phyloP scores from a whole-genome alignment of 768 basidiomycete genomes.

The Lactarius hengduanensis region DNA sequence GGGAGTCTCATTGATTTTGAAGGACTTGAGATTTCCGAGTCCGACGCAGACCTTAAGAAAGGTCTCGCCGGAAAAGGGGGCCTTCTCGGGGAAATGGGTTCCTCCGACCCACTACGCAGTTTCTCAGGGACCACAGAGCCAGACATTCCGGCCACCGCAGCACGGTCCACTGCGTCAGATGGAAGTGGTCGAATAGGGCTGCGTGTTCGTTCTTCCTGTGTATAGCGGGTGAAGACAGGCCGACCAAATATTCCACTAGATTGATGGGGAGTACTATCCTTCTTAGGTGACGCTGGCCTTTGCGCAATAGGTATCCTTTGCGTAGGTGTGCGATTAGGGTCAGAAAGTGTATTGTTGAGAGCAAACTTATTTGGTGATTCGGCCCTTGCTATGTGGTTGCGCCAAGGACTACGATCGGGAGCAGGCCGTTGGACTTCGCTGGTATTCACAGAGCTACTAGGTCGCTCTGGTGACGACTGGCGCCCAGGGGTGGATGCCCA shows the following conservation, averaged over 20 bases:
- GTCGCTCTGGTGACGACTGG: conserved; percentile 11
- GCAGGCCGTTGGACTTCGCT: conserved; percentile 25
- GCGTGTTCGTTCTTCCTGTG: conserved; percentile 10
- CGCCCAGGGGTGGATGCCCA: conserved; percentile 20
- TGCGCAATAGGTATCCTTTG: conserved; percentile 27
- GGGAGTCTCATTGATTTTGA: conserved; percentile 6
- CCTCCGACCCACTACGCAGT: conserved; percentile 28
- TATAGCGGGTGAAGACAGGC: conserved; percentile 26
- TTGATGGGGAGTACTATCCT: conserved; percentile 4
- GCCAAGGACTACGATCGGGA: conserved; percentile 26
- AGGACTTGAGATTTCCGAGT: conserved; percentile 27
- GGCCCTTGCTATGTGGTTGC: conserved; percentile 15
- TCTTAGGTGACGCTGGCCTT: conserved; percentile 18
- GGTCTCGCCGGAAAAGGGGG: conserved; percentile 1
- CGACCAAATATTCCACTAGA: conserved; percentile 21
- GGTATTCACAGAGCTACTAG: background rate
- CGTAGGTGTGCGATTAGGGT: conserved; percentile 27
- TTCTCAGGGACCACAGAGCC: background rate
- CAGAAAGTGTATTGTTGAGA: conserved; percentile 12
- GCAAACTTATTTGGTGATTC: conserved; percentile 23
- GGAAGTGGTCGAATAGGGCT: conserved; percentile 21
- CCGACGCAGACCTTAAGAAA: conserved; percentile 23
- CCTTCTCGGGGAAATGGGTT: conserved; percentile 16
- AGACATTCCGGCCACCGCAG: background rate
- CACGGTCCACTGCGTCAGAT: background rate